Percentiles rank a stretch among this genome's conserved stretches.
These are phyloP conservation scores for Yamadazyma dendronema DNA, from an alignment of 1,139 yeast genomes.

Conservation along the genomic window DNA sequence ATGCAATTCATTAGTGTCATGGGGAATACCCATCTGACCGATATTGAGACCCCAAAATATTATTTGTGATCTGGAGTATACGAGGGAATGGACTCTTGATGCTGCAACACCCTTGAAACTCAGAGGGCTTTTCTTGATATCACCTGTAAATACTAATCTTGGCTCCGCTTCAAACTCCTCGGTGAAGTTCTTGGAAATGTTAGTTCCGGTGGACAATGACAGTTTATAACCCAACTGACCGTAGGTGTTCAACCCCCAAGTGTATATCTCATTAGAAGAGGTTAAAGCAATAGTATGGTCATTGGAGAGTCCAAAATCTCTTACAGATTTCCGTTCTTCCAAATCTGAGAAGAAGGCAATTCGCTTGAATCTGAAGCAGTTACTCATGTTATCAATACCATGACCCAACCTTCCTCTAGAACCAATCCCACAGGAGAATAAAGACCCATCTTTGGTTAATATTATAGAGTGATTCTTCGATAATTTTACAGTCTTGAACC, in stretches of 20 bases:
- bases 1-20: slow-evolving; percentile 6
- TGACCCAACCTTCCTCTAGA: slow-evolving; percentile 73
- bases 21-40: slow-evolving; percentile 77
- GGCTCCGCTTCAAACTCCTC: slow-evolving; percentile 49
- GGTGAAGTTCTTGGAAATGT: slow-evolving; percentile 21
- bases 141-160: slow-evolving; percentile 44
- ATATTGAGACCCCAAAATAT: slow-evolving; percentile 79
- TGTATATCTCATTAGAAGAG: slow-evolving; percentile 48
- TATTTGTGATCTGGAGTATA: slow-evolving; percentile 51
- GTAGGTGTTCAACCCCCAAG: slow-evolving; percentile 77
- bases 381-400: slow-evolving; percentile 34
- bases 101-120: slow-evolving; percentile 56
- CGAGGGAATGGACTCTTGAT: slow-evolving; percentile 72
- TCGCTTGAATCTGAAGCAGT: slow-evolving; percentile 36
- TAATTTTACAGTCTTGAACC: slow-evolving; percentile 46
- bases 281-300: slow-evolving; percentile 66
- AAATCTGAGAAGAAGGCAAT: slow-evolving; percentile 25
- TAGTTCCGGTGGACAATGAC: not conserved
- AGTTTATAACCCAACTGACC: slow-evolving; percentile 51
- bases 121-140: slow-evolving; percentile 30
- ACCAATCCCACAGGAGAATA: slow-evolving; percentile 67
- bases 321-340: slow-evolving; percentile 26
- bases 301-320: slow-evolving; percentile 52
- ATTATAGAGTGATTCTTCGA: slow-evolving; percentile 69
- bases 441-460: slow-evolving; percentile 52